Base-by-base conservation (phyloP, 2,329 filamentous ascomycete genomes). In the Fusarium sp. region DNA sequence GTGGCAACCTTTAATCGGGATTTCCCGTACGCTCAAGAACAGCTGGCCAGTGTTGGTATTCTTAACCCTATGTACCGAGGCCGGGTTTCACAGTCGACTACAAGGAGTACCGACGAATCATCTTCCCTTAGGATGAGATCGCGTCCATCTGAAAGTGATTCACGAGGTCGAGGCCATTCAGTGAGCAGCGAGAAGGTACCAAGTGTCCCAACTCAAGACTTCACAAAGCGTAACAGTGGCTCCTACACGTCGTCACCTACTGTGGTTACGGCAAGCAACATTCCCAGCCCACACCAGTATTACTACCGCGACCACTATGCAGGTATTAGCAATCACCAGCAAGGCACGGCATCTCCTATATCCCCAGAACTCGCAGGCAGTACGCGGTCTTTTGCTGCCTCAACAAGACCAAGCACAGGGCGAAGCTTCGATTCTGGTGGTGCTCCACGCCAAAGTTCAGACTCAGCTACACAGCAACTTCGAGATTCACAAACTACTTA, bases 1-100 rank as follows among this genome's bases (percentile, higher is more conserved):
- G 85, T 94, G 63, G 87, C 88, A 41, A 88, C 90, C 13, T 98
- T 97, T 85, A 87, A 90, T 54, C 88, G 88, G 18, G 94, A 97
- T 75, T 96, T 92, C 78, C 89, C 88, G 25, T 90, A 91, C 73
- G 88, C 92, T 54, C 91, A 97, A 71, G 89, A 91, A 28, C 87
- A 91, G 68, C 85, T 94, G 21, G 85, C 88, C 69, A 87, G 87
- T 49, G 86, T 98, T 47, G 89, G 89, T 20, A 92, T 97, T 59
- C 87, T 94, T 79, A 97, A 97, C 76, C 92, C 92, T 20, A 89
- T 78, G 77, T 92, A 80, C 78, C 89, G 73, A 83, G 90, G 77
- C 79, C 87, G 77, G 78, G 86, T 80, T 74, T 90, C 82, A 23
- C 87, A 84, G 73, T 90, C 80, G 80, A 91, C 82, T 41, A 89